Evolutionary conservation across 2,329 filamentous ascomycete species (phyloP).

Genomic region (Nakataea oryzae): DNA sequence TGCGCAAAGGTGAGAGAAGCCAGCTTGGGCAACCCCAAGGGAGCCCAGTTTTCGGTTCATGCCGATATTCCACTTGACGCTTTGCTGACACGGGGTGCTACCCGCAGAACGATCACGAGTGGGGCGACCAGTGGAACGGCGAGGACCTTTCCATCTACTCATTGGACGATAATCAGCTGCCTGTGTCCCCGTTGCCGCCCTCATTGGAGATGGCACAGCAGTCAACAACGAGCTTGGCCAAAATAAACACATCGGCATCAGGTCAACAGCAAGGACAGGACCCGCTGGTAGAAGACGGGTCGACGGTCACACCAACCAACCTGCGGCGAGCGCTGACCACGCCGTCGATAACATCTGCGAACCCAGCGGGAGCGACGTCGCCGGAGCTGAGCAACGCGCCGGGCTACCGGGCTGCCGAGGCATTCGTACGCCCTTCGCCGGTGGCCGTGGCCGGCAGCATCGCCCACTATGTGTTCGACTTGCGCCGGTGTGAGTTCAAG

Average conservation of each 20-base stretch:
- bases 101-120: constrained; percentile 67
- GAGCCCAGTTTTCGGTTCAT: not conserved
- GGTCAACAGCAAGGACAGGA: not conserved
- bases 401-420: constrained; percentile 84
- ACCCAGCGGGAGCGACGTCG: constrained; percentile 28
- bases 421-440: constrained; percentile 79
- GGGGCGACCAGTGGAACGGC: constrained; percentile 94
- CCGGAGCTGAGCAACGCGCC: constrained; percentile 51
- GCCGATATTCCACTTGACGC: not conserved
- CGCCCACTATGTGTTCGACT: constrained; percentile 66
- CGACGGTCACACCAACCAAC: constrained; percentile 61
- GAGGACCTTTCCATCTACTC: constrained; percentile 92
- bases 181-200: constrained; percentile 38
- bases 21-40: not conserved
- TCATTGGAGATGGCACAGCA: constrained; percentile 23
- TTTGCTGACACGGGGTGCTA: constrained; percentile 7
- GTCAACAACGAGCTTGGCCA: constrained; percentile 35
- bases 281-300: constrained; percentile 34
- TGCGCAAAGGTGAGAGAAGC: constrained; percentile 48
- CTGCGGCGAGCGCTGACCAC: constrained; percentile 63
- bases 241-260: constrained; percentile 7
- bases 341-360: constrained; percentile 52
- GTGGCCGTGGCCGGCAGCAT: constrained; percentile 65
- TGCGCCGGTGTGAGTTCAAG: constrained; percentile 67
- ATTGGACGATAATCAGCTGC: constrained; percentile 61